Evolutionary conservation across 139 green algal genomes (phyloP), one percentile per base, ranked within the genome.

Genomic region (Chlorella sp.): DNA sequence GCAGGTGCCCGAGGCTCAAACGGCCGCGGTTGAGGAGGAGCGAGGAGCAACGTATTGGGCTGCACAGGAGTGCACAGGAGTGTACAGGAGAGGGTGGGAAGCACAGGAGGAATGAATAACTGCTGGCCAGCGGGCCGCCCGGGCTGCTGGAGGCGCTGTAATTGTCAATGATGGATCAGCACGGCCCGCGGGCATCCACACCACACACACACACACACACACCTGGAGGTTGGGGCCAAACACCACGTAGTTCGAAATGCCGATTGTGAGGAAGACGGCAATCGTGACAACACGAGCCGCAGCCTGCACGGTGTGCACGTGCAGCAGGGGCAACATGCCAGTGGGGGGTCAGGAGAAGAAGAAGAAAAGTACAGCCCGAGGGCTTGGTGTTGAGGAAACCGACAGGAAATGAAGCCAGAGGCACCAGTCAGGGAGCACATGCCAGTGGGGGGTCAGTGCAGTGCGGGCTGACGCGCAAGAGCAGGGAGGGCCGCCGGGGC

Each of bases 261-360:
- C 85, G 3, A 89, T 89, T 42, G 42, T 60, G 18, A 83, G 71
- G 71, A 89, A 89, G 71, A 89, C 48, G 3, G 42, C 40, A 9
- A 89, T 48, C 32, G 85, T 89, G 71, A 83, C 24, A 18, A 57
- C 19, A 30, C 85, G 85, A 4, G 85, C 42, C 1, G 71, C 42
- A 15, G 85, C 69, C 69, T 81, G 75, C 75, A 48, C 14, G n/a
- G 3, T 12, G 26, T 1, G 68, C 66, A 73, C 22, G 66, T 24
- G 15, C 3, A 73, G 66, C 66, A 73, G 66, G 66, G n/a, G n/a
- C n/a, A n/a, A n/a, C n/a, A n/a, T n/a, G n/a, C n/a, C n/a, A n/a
- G n/a, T n/a, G n/a, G n/a, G n/a, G n/a, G n/a, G n/a, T n/a, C n/a
- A n/a, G n/a, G n/a, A n/a, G n/a, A n/a, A n/a, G n/a, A n/a, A n/a